These are phyloP conservation scores for Ustilago xerochloae DNA, from an alignment of 1,284 basidiomycete genomes.

Conservation along the genomic window DNA sequence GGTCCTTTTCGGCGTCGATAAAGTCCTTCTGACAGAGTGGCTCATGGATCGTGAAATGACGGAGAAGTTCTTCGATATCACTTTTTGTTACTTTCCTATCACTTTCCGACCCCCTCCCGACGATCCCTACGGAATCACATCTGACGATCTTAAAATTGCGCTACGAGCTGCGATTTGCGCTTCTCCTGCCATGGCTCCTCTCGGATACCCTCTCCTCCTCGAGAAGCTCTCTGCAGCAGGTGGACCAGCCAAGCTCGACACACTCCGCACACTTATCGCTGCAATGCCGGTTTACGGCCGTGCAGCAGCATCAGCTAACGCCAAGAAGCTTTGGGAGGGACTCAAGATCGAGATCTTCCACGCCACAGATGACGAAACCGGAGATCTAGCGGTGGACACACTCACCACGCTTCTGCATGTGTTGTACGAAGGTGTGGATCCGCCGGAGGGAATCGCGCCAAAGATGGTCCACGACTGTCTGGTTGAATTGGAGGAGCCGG, in stretches of 20 bases:
- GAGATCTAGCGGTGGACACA: constrained; percentile 48
- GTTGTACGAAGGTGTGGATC: constrained; percentile 56
- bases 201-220: constrained; percentile 87
- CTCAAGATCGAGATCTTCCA: constrained; percentile 66
- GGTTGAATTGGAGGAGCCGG: constrained; percentile 56
- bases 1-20: constrained; percentile 86
- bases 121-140: constrained; percentile 91
- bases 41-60: constrained; percentile 78
- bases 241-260: constrained; percentile 78
- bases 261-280: constrained; percentile 56
- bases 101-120: constrained; percentile 93
- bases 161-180: constrained; percentile 81
- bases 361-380: constrained; percentile 64
- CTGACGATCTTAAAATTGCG: constrained; percentile 83
- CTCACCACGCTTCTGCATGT: constrained; percentile 56
- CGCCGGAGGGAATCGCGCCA: constrained; percentile 56
- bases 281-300: constrained; percentile 64
- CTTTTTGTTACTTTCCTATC: constrained; percentile 99
- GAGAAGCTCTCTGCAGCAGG: constrained; percentile 91
- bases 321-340: constrained; percentile 57
- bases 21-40: constrained; percentile 87
- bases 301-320: constrained; percentile 54
- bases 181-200: constrained; percentile 82
- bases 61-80: constrained; percentile 86
- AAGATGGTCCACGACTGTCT: constrained; percentile 59